A percentile compares a stretch with the other conserved stretches of the same genome.
Conservation (phyloP, 2,329 filamentous ascomycete species). For the Gnomoniopsis sp. region DNA sequence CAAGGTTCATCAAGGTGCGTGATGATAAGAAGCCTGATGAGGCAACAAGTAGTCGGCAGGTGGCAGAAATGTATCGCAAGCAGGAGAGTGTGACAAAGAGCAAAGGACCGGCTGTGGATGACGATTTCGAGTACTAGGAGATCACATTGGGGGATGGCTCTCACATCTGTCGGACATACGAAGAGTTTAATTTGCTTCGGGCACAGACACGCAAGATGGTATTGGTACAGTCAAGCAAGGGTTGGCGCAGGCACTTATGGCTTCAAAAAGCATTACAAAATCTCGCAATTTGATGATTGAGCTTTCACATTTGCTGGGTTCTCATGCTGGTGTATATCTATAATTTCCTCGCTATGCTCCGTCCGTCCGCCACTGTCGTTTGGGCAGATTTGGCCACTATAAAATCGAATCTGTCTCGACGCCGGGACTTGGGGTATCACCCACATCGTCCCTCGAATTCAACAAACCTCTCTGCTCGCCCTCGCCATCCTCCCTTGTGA, state of each 20-base stretch:
- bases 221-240: too few species aligned
- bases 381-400: neutral
- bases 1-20: conserved; percentile 83
- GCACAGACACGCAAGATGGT: too few species aligned
- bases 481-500: conserved; percentile 35
- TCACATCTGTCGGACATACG: too few species aligned
- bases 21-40: conserved; percentile 96
- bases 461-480: conserved; percentile 43
- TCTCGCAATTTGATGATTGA: neutral
- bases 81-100: conserved; percentile 88
- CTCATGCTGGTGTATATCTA: neutral
- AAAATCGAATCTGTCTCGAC: conserved; percentile 14
- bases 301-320: neutral
- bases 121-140: conserved; percentile 90
- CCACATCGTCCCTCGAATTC: conserved; percentile 27
- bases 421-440: conserved; percentile 26
- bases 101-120: conserved; percentile 84
- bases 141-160: too few species aligned
- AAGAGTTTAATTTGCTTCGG: too few species aligned
- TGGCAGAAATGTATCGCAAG: conserved; percentile 95
- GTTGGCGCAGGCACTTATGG: neutral
- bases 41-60: conserved; percentile 78
- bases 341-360: neutral
- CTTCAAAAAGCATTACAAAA: neutral
- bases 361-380: too few species aligned